Evolutionary conservation across 331 rosid genomes (phyloP).

Genomic region (Rhamnella rubrinervis): DNA sequence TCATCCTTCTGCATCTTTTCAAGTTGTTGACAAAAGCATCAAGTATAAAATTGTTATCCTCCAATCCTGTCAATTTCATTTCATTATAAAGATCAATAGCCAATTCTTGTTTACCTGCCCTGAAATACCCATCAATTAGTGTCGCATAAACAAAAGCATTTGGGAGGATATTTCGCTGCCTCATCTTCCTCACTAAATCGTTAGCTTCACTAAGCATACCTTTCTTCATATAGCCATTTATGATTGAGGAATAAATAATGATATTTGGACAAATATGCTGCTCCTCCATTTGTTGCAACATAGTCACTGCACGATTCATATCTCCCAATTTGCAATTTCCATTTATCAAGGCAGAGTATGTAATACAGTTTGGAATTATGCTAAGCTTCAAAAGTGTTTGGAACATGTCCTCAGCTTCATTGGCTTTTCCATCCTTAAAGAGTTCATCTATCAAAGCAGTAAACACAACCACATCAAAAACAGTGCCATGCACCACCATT

Average conservation of each 20-base stretch:
- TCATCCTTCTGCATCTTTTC: slow-evolving; percentile 68
- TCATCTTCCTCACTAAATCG: slow-evolving; percentile 57
- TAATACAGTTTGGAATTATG: slow-evolving; percentile 63
- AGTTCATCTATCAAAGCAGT: slow-evolving; percentile 77
- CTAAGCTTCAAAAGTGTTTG: slow-evolving; percentile 47
- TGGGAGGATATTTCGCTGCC: slow-evolving; percentile 51
- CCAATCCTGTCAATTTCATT: slow-evolving; percentile 63
- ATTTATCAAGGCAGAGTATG: slow-evolving; percentile 66
- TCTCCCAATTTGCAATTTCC: slow-evolving; percentile 75
- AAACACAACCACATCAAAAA: slow-evolving; percentile 58
- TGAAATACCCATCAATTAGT: slow-evolving; percentile 60
- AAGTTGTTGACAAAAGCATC: slow-evolving; percentile 74
- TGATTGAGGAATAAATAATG: slow-evolving; percentile 69
- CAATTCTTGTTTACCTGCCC: slow-evolving; percentile 57
- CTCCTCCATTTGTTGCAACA: slow-evolving; percentile 61
- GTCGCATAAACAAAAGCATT: slow-evolving; percentile 66
- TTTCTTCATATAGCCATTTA: slow-evolving; percentile 73
- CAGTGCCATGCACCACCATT: slow-evolving; percentile 68
- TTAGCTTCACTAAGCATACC: slow-evolving; percentile 74
- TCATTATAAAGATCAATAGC: slow-evolving; percentile 66
- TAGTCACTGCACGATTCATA: slow-evolving; percentile 52
- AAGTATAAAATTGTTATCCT: slow-evolving; percentile 55
- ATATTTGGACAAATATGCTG: slow-evolving; percentile 55
- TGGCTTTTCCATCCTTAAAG: slow-evolving; percentile 57
- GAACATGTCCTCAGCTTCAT: slow-evolving; percentile 63